Evolutionary conservation across 2,329 filamentous ascomycete genomes (phyloP).

Genomic region (Sphaerostilbella broomeana): DNA sequence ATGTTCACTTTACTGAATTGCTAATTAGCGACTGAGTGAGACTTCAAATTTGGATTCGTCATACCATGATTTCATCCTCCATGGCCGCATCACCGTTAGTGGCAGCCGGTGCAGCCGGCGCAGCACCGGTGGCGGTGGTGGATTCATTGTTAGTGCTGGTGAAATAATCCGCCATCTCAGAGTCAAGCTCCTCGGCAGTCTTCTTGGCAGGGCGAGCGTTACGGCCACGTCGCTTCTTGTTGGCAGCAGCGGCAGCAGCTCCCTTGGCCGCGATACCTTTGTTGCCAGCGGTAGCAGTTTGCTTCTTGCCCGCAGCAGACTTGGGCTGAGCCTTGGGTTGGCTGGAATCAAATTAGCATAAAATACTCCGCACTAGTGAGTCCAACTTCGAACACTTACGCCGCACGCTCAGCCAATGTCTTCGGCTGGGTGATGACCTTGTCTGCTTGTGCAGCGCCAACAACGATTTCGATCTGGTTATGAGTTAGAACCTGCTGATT

Average conservation of each 20-base stretch:
- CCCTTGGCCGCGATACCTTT: constrained; percentile 35
- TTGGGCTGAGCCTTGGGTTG: constrained; percentile 56
- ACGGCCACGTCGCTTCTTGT: constrained; percentile 50
- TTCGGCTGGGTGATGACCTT: constrained; percentile 59
- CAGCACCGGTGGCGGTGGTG: constrained; percentile 40
- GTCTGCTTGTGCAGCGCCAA: constrained; percentile 67
- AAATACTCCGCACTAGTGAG: neutral
- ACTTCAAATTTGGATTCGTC: too few relatives aligned
- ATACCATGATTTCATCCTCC: constrained; percentile 57
- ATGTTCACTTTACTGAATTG: too few relatives aligned
- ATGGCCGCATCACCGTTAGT: constrained; percentile 52
- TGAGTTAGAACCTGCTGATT: neutral
- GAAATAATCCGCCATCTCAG: constrained; percentile 97
- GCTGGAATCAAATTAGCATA: constrained; percentile 16
- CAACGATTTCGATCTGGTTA: constrained; percentile 77
- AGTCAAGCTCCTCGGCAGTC: constrained; percentile 91
- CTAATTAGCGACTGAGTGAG: too few relatives aligned
- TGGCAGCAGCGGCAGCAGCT: constrained; percentile 38
- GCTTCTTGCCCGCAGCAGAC: constrained; percentile 70
- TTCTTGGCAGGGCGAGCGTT: constrained; percentile 68
- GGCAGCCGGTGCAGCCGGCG: constrained; percentile 39
- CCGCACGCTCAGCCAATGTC: constrained; percentile 76
- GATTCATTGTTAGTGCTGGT: constrained; percentile 42
- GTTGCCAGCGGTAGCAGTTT: constrained; percentile 32
- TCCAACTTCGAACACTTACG: constrained; percentile 37